Evolutionary conservation across 140 eudicot genomes (phyloP).

Genomic region (Stevia rebaudiana): DNA sequence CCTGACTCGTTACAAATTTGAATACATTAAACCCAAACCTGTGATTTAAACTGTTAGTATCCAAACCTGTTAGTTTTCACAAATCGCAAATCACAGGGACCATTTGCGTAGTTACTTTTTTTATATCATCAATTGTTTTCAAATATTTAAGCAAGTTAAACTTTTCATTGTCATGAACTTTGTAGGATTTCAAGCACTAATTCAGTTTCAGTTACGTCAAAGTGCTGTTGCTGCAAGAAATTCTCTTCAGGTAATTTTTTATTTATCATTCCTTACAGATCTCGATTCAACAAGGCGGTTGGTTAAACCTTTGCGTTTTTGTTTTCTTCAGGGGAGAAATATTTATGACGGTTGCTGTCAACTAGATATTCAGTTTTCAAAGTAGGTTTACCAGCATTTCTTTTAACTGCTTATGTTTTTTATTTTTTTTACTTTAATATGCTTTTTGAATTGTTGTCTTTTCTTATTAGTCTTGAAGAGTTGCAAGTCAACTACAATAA

Average conservation of each 20-base stretch:
- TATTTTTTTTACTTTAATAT: neutral
- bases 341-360: constrained; percentile 98
- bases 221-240: constrained; percentile 79
- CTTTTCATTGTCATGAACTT: neutral
- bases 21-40: no score
- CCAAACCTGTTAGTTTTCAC: no score
- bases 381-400: constrained; percentile 43
- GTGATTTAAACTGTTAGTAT: no score
- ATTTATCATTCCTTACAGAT: neutral
- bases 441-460: neutral
- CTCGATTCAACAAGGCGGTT: neutral
- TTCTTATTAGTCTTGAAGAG: constrained; percentile 76
- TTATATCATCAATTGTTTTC: constrained; percentile 8
- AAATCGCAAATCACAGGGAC: no score
- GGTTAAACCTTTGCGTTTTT: constrained; percentile 14
- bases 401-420: neutral
- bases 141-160: constrained; percentile 4
- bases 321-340: constrained; percentile 77
- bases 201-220: constrained; percentile 72
- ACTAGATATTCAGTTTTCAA: constrained; percentile 92
- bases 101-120: no score
- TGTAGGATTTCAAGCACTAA: constrained; percentile 92
- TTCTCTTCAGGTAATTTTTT: constrained; percentile 62
- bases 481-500: constrained; percentile 94
- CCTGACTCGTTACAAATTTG: no score